Conservation (phyloP, 352 stramenopile genomes). For the Phytophthora syringae region DNA sequence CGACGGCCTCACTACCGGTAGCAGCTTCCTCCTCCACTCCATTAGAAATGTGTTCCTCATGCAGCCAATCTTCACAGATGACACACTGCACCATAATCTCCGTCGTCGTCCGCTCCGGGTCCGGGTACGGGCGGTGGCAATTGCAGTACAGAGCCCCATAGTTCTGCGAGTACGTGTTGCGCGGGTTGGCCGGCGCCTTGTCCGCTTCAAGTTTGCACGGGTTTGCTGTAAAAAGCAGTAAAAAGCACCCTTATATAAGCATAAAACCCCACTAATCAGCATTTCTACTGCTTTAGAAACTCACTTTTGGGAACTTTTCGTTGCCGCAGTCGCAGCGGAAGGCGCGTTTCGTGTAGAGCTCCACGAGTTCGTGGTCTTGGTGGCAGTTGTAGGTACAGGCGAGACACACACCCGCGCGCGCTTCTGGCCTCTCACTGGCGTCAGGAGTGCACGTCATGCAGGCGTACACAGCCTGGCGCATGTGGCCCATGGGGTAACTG, state of each 20-base stretch:
- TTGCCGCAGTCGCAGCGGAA: conserved; percentile 85
- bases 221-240: conserved; percentile 29
- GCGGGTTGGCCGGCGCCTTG: conserved; percentile 57
- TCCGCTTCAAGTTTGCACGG: conserved; percentile 62
- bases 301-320: conserved; percentile 52
- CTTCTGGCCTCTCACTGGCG: conserved; percentile 34
- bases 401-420: conserved; percentile 64
- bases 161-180: conserved; percentile 80
- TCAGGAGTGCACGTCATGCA: conserved; percentile 76
- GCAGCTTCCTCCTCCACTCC: conserved; percentile 1
- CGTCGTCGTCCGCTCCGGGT: conserved; percentile 66
- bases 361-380: conserved; percentile 74
- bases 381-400: conserved; percentile 82
- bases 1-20: conserved; percentile 5
- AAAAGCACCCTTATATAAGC: not conserved
- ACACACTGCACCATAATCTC: conserved; percentile 84
- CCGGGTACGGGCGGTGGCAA: conserved; percentile 77
- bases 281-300: too few species aligned
- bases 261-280: too few species aligned
- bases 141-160: conserved; percentile 72
- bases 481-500: conserved; percentile 73
- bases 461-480: conserved; percentile 71
- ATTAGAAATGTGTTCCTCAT: conserved; percentile 70
- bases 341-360: conserved; percentile 82
- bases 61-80: conserved; percentile 82